These are phyloP conservation scores for Aureobasidium sp. DNA, from an alignment of 2,329 filamentous ascomycete genomes.

Conservation along the genomic window DNA sequence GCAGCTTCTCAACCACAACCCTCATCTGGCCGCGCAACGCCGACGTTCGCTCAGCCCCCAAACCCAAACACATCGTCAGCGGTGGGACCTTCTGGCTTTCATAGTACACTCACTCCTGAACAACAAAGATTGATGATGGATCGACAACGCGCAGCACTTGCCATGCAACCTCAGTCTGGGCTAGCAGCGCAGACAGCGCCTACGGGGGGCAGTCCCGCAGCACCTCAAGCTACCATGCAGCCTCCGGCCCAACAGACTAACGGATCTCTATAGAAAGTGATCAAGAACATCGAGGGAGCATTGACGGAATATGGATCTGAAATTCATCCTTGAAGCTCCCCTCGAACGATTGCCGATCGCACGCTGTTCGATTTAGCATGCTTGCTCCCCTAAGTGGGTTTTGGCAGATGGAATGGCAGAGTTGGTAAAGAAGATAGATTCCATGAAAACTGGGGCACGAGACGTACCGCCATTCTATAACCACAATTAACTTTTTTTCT, in stretches of 20 bases:
- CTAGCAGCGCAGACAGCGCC: conserved; percentile 16
- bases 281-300: background rate
- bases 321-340: background rate
- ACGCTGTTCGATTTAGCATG: background rate
- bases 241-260: background rate
- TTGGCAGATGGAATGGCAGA: background rate
- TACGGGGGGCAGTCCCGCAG: conserved; percentile 3
- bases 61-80: conserved; percentile 18
- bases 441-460: background rate
- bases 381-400: background rate
- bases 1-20: conserved; percentile 19
- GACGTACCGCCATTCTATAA: background rate
- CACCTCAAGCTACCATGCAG: conserved; percentile 6
- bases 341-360: background rate
- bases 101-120: conserved; percentile 27
- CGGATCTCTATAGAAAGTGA: background rate
- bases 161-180: conserved; percentile 24
- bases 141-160: conserved; percentile 30
- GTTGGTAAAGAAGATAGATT: background rate
- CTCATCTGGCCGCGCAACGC: conserved; percentile 25
- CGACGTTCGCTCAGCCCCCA: conserved; percentile 25
- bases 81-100: conserved; percentile 24
- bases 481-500: background rate
- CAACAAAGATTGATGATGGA: conserved; percentile 33
- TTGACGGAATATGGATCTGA: background rate